Conservation (phyloP, 1,284 basidiomycete genomes). For the Rhodotorula glutinis region DNA sequence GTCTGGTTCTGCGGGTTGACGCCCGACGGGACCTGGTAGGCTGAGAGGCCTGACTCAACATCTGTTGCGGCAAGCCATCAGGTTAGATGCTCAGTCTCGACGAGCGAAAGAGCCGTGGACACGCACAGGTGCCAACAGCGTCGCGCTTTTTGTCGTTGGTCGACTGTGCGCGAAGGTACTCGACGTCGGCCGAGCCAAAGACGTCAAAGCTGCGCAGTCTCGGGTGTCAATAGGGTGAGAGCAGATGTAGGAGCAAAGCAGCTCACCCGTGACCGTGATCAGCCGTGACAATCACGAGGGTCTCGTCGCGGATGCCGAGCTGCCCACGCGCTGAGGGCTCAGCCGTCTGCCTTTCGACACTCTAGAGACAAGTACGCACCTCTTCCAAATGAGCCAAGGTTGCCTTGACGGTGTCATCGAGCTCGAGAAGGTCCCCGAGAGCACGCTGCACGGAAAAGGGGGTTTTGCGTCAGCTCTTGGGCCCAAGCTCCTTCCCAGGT, state of each 20-base stretch:
- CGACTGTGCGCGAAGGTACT: conserved; percentile 45
- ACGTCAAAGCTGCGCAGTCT: conserved; percentile 42
- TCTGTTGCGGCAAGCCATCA: conserved; percentile 18
- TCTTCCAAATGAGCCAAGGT: conserved; percentile 48
- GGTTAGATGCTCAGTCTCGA: neutral
- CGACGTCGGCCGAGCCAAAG: conserved; percentile 49
- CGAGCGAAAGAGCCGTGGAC: neutral
- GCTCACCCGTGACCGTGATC: conserved; percentile 48
- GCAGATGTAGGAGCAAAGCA: neutral
- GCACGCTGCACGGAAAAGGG: neutral
- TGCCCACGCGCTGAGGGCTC: conserved; percentile 29
- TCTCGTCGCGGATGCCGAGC: conserved; percentile 51
- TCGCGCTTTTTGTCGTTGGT: conserved; percentile 48
- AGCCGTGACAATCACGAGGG: conserved; percentile 51
- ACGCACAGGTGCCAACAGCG: conserved; percentile 48
- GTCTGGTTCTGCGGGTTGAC: conserved; percentile 42
- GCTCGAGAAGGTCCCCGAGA: conserved; percentile 51
- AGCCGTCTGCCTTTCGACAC: too few species aligned
- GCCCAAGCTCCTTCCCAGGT: too few species aligned
- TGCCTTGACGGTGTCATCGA: conserved; percentile 51
- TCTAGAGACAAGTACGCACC: neutral
- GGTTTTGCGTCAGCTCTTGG: too few species aligned
- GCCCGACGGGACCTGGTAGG: conserved; percentile 38
- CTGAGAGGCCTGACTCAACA: conserved; percentile 47
- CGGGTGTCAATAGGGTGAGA: neutral